A percentile compares a stretch with the other conserved stretches of the same genome.
phyloP scores from a whole-genome alignment of 78 protist species.

The Dictyostelium purpureum region DNA sequence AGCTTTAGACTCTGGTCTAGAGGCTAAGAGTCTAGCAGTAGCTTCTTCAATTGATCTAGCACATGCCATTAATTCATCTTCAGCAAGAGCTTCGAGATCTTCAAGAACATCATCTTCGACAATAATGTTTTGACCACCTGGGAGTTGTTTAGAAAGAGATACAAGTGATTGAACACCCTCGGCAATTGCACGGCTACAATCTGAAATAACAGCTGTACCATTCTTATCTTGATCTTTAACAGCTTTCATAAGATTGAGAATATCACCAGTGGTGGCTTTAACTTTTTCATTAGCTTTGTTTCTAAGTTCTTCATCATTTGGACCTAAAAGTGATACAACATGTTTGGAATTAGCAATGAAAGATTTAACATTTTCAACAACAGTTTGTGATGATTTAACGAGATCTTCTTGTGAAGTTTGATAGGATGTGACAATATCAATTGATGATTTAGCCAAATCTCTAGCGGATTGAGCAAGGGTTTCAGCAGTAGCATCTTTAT shows the following conservation, averaged over 20 bases:
- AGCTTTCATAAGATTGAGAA: background rate
- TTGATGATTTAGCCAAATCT: constrained; percentile 64
- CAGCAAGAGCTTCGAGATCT: constrained; percentile 57
- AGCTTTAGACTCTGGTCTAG: constrained; percentile 58
- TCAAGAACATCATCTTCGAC: constrained; percentile 46
- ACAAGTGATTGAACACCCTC: constrained; percentile 29
- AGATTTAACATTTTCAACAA: constrained; percentile 11
- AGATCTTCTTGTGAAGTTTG: constrained; percentile 55
- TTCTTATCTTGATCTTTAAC: constrained; percentile 67
- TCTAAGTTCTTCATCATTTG: background rate
- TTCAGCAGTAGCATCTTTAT: constrained; percentile 40
- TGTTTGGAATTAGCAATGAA: constrained; percentile 39
- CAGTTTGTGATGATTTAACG: constrained; percentile 50
- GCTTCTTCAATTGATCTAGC: constrained; percentile 71
- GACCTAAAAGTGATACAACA: background rate
- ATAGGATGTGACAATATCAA: constrained; percentile 61
- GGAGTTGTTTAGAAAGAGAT: constrained; percentile 1
- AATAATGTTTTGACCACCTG: constrained; percentile 58
- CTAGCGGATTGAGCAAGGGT: constrained; percentile 35
- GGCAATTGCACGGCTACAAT: constrained; percentile 12
- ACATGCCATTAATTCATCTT: constrained; percentile 42
- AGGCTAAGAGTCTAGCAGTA: constrained; percentile 32
- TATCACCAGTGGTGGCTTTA: constrained; percentile 22
- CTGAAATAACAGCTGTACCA: constrained; percentile 1
- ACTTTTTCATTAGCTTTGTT: background rate